phyloP scores from a whole-genome alignment of 352 stramenopile species.

The Phytophthora hybrid region DNA sequence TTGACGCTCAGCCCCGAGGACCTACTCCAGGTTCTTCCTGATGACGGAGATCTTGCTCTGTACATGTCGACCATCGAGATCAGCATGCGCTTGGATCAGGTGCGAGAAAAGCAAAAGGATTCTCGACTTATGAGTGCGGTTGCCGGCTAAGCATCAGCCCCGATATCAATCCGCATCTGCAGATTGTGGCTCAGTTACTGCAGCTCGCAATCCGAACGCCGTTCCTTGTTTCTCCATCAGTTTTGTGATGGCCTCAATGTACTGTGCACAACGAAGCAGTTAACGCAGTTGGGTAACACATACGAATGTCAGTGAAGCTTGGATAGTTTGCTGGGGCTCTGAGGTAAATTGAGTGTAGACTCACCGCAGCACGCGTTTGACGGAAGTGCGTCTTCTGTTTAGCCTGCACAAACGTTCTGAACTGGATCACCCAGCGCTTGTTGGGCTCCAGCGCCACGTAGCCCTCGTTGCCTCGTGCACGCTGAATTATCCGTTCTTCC shows the following conservation, averaged over 20 bases:
- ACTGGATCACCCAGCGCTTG: constrained; percentile 64
- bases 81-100: constrained; percentile 61
- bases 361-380: constrained; percentile 54
- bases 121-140: constrained; percentile 28
- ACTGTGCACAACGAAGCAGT: constrained; percentile 41
- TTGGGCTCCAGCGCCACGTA: constrained; percentile 57
- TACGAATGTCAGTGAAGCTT: constrained; percentile 3
- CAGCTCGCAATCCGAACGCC: constrained; percentile 35
- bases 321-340: not conserved
- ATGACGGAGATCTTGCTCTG: constrained; percentile 75
- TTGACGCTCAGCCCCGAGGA: constrained; percentile 80
- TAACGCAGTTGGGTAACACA: constrained; percentile 6
- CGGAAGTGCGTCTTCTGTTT: constrained; percentile 55
- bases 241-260: constrained; percentile 73
- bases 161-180: constrained; percentile 32
- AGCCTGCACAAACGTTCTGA: constrained; percentile 64
- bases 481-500: constrained; percentile 55
- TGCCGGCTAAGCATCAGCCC: constrained; percentile 13
- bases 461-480: constrained; percentile 59
- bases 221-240: constrained; percentile 64
- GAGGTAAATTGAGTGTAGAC: constrained; percentile 12
- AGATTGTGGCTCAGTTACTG: constrained; percentile 26
- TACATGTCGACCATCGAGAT: constrained; percentile 83
- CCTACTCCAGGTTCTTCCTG: constrained; percentile 77
- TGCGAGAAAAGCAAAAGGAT: constrained; percentile 42